phyloP scores from a whole-genome alignment of 345 rosid species.

The Rhodamnia rubescens region DNA sequence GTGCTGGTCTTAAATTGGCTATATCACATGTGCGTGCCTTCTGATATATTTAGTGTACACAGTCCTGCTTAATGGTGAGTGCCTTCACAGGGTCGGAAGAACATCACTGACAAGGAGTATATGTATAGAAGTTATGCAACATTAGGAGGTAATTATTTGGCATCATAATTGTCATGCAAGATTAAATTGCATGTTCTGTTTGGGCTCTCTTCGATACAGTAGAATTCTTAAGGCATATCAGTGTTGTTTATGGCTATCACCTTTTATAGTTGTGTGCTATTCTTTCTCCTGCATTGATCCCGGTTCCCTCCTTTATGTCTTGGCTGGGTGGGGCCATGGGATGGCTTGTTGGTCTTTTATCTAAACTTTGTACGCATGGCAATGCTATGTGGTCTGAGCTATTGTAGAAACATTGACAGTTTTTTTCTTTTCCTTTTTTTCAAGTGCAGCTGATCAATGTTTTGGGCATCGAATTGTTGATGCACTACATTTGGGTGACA shows the following conservation, averaged over 20 bases:
- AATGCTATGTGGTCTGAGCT: not conserved
- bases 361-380: not conserved
- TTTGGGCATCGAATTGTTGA: slow-evolving; percentile 40
- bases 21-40: not conserved
- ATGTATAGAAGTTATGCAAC: slow-evolving; percentile 26
- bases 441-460: slow-evolving; percentile 13
- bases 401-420: not conserved
- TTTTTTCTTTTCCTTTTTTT: not conserved
- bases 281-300: not conserved
- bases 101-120: slow-evolving; percentile 6
- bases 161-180: not conserved
- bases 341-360: not conserved
- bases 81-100: slow-evolving; percentile 25
- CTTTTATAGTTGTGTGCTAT: not conserved
- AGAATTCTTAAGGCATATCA: not conserved
- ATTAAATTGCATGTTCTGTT: not conserved
- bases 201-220: not conserved
- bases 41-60: not conserved
- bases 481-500: slow-evolving; percentile 58
- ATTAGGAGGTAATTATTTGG: slow-evolving; percentile 20
- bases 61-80: not conserved
- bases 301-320: not conserved
- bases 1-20: not conserved
- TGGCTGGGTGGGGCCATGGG: not conserved
- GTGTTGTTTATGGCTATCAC: not conserved